A percentile compares a stretch with the other conserved stretches of the same genome.
Conservation (phyloP, 2,329 filamentous ascomycete species). For the Xylariaceae sp. region DNA sequence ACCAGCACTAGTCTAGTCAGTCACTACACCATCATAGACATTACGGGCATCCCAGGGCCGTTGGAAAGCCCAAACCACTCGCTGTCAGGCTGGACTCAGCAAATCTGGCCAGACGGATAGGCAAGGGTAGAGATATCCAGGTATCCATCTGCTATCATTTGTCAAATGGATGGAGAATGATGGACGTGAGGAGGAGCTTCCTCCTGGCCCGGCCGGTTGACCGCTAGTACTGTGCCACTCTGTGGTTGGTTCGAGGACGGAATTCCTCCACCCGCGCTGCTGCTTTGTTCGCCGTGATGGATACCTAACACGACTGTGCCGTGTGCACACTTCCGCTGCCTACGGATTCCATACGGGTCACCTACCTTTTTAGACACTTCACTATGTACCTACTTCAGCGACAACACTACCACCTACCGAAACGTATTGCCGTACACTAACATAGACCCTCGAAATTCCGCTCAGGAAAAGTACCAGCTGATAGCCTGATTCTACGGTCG, state of each 20-base stretch:
- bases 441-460: background rate
- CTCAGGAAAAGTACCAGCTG: background rate
- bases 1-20: background rate
- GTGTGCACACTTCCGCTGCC: too few species aligned
- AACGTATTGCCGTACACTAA: background rate
- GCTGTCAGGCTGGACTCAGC: too few species aligned
- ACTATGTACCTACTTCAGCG: too few species aligned
- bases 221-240: slow-evolving; percentile 12
- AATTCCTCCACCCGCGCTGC: background rate
- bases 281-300: background rate
- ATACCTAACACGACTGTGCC: background rate
- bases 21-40: background rate
- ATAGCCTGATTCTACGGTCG: too few species aligned
- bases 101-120: too few species aligned
- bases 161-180: background rate
- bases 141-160: background rate
- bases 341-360: too few species aligned
- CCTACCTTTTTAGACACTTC: too few species aligned
- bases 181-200: background rate
- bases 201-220: slow-evolving; percentile 1
- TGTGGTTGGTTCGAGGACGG: slow-evolving; percentile 2
- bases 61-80: too few species aligned
- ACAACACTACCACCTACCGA: too few species aligned
- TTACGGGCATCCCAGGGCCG: too few species aligned
- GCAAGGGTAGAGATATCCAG: too few species aligned